These are phyloP conservation scores for Carex sylvatica DNA, from an alignment of 202 grass and related monocot species.

Conservation along the genomic window DNA sequence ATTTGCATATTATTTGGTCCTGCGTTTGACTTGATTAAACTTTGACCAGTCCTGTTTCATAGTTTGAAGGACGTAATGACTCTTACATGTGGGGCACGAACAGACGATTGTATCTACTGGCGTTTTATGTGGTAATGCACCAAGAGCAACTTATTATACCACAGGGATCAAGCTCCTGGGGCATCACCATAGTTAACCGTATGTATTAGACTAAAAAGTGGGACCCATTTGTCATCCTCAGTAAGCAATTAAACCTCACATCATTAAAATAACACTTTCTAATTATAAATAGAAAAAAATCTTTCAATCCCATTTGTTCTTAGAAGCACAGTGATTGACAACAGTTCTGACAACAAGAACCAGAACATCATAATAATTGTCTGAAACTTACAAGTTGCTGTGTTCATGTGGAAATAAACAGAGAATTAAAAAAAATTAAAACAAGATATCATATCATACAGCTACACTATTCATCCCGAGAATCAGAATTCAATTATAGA, in stretches of 20 bases:
- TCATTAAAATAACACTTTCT: background rate
- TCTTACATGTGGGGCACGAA: background rate
- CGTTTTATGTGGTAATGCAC: background rate
- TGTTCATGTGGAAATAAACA: background rate
- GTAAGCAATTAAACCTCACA: background rate
- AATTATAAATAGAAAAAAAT: background rate
- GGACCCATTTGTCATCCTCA: background rate
- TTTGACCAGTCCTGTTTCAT: background rate
- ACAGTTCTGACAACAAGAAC: background rate
- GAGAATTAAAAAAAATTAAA: background rate
- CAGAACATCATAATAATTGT: background rate
- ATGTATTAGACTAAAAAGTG: background rate
- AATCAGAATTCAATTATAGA: background rate
- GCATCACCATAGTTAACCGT: background rate
- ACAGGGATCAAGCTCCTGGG: no score
- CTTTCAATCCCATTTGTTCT: background rate
- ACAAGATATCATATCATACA: background rate
- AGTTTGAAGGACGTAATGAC: background rate
- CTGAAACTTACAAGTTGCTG: background rate
- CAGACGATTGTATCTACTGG: background rate
- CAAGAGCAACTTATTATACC: background rate
- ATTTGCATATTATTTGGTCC: background rate
- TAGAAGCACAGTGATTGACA: background rate
- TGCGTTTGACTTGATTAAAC: background rate
- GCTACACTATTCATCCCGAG: background rate